Evolutionary conservation across 169 alveolate genomes (phyloP).

Genomic region (Eimeria zaria): DNA sequence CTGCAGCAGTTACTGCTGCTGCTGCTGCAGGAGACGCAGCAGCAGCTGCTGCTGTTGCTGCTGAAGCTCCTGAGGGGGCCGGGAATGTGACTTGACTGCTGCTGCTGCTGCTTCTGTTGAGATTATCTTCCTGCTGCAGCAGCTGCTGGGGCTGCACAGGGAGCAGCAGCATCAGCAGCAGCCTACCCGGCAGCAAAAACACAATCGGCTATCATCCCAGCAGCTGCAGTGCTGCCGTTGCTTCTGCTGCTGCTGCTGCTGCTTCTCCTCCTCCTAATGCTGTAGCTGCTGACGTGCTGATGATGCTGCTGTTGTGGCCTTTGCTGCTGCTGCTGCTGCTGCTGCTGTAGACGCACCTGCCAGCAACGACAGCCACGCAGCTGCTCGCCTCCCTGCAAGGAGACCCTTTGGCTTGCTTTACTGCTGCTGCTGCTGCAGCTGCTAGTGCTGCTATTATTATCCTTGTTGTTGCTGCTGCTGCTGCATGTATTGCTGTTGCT

Average conservation of each 20-base stretch:
- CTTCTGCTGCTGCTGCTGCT: not conserved
- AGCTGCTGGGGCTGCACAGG: constrained; percentile 21
- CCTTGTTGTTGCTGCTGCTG: not conserved
- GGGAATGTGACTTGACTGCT: not conserved
- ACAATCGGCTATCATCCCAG: constrained; percentile 2
- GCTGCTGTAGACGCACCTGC: no score
- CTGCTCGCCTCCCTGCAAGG: no score
- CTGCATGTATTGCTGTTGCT: not conserved
- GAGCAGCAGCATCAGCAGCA: constrained; percentile 59
- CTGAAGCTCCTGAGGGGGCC: not conserved
- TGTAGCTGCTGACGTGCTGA: no score
- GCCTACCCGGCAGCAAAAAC: not conserved
- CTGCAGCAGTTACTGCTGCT: not conserved
- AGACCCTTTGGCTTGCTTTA: no score
- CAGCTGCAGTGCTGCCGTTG: not conserved
- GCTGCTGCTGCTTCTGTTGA: constrained; percentile 38
- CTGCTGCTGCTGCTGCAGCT: no score
- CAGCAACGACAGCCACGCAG: no score
- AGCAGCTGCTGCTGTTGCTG: no score
- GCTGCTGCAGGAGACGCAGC: not conserved
- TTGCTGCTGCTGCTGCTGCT: no score
- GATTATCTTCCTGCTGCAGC: constrained; percentile 19
- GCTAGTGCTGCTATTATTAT: not conserved
- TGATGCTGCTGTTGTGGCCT: no score
- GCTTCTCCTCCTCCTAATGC: no score